Percentiles rank a stretch among this genome's conserved stretches.
Conservation (phyloP, 202 grass and related monocot genomes). For the Tripidium arundinaceum region DNA sequence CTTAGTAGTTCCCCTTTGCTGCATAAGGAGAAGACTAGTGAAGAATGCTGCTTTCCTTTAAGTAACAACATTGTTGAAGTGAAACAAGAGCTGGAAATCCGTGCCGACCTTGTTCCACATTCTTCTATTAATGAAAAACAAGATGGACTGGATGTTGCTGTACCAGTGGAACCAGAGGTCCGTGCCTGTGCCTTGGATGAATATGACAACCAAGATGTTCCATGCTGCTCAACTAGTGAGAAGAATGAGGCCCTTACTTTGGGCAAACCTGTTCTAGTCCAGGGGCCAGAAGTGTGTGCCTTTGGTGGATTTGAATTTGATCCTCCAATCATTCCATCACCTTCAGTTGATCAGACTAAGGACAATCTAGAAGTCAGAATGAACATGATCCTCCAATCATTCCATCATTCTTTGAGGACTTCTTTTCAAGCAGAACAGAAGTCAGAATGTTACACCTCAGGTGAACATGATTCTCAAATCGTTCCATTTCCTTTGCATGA, state of each 20-base stretch:
- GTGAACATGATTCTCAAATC: constrained; percentile 27
- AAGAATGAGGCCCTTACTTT: no score
- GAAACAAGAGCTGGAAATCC: constrained; percentile 27
- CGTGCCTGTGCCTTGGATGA: constrained; percentile 9
- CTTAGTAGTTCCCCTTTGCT: constrained; percentile 1
- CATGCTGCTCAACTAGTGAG: background rate
- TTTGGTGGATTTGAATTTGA: no score
- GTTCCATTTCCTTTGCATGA: constrained; percentile 15
- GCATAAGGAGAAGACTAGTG: constrained; percentile 11
- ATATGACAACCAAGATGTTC: background rate
- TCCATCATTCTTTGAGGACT: constrained; percentile 14
- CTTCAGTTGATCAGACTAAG: no score
- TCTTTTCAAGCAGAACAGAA: constrained; percentile 13
- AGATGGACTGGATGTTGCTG: constrained; percentile 25
- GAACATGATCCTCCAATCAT: background rate
- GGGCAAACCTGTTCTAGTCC: no score
- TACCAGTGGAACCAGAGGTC: constrained; percentile 16
- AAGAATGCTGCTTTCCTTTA: constrained; percentile 28
- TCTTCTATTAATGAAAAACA: constrained; percentile 18
- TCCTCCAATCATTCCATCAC: no score
- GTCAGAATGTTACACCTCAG: constrained; percentile 12
- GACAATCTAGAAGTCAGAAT: constrained; percentile 15
- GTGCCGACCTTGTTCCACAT: constrained; percentile 4
- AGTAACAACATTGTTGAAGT: constrained; percentile 13
- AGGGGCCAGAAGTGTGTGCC: no score